These are phyloP conservation scores for Fusarium pseudograminearum DNA, from an alignment of 2,329 filamentous ascomycete species.

Conservation along the genomic window DNA sequence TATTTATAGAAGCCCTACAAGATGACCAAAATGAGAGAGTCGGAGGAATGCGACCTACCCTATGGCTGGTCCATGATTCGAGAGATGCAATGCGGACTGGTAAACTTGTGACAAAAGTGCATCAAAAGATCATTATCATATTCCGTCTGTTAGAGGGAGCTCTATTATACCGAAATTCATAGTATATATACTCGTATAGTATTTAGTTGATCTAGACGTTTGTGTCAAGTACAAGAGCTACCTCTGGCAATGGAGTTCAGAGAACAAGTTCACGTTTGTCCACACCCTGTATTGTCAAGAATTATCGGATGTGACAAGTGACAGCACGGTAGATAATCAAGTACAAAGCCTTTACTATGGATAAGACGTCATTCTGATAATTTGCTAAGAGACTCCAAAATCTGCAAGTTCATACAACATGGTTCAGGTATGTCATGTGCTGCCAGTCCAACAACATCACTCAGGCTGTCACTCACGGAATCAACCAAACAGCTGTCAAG, in stretches of 20 bases:
- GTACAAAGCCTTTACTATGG: neutral
- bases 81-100: neutral
- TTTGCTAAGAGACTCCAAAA: neutral
- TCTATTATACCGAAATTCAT: neutral
- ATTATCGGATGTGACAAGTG: neutral
- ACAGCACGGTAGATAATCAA: neutral
- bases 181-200: no score
- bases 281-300: neutral
- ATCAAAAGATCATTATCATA: neutral
- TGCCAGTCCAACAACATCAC: neutral
- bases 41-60: neutral
- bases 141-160: fast-evolving
- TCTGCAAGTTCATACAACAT: neutral
- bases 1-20: neutral
- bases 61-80: neutral
- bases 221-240: neutral
- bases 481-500: neutral
- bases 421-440: neutral
- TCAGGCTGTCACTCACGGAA: neutral
- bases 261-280: neutral
- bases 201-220: no score
- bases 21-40: neutral
- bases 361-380: neutral
- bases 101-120: neutral
- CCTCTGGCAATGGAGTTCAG: neutral